Percentiles rank a stretch among this genome's conserved stretches.
Evolutionary conservation across 202 grass and related monocot species (phyloP).

Genomic region (Saccharum hybrid): DNA sequence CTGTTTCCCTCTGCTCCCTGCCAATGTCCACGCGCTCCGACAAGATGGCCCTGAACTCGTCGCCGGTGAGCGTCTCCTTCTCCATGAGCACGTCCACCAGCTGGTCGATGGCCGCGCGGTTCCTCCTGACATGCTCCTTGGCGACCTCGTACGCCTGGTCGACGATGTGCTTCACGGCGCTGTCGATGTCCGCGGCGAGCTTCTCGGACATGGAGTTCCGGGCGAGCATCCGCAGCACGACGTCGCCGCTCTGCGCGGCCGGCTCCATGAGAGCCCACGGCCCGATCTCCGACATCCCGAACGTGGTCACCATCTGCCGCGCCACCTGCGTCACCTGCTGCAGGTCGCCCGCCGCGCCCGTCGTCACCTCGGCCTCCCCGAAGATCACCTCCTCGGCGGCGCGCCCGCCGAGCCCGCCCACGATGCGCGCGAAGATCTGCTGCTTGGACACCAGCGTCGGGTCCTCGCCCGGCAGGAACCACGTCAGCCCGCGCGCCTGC

Average conservation of each 20-base stretch:
- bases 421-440: conserved; percentile 78
- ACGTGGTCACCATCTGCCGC: conserved; percentile 80
- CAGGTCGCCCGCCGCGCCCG: conserved; percentile 80
- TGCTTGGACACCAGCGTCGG: conserved; percentile 66
- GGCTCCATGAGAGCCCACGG: conserved; percentile 67
- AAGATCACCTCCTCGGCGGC: conserved; percentile 87
- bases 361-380: conserved; percentile 77
- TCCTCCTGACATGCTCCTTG: conserved; percentile 70
- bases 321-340: conserved; percentile 89
- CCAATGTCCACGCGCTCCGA: conserved; percentile 61
- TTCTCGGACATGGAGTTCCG: conserved; percentile 74
- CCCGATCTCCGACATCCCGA: conserved; percentile 88
- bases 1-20: conserved; percentile 46
- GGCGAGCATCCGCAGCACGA: conserved; percentile 81
- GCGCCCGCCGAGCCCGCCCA: conserved; percentile 77
- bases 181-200: conserved; percentile 81
- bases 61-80: conserved; percentile 75
- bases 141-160: conserved; percentile 70
- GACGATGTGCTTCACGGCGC: conserved; percentile 62
- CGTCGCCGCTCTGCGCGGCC: conserved; percentile 61
- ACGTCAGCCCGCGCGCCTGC: conserved; percentile 75
- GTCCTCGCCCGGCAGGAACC: conserved; percentile 77
- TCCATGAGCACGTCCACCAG: conserved; percentile 82
- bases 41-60: conserved; percentile 77
- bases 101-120: conserved; percentile 68